These are phyloP conservation scores for Eucalyptus fibrosa DNA, from an alignment of 345 rosid species.

Conservation along the genomic window DNA sequence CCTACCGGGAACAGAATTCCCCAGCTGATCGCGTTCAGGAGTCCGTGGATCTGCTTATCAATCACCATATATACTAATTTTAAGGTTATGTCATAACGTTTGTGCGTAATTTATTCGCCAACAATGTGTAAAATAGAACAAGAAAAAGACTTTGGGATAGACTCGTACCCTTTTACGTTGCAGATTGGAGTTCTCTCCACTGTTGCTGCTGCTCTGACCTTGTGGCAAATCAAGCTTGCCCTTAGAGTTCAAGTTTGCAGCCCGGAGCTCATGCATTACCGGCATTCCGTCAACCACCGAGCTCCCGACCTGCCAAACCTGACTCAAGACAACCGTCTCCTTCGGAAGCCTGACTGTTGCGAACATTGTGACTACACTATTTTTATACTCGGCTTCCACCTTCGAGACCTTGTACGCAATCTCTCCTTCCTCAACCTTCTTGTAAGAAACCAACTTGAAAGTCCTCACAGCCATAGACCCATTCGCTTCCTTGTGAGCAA, in stretches of 20 bases:
- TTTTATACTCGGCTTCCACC: conserved; percentile 13
- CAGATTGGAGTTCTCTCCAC: background rate
- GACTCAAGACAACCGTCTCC: conserved; percentile 31
- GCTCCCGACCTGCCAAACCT: conserved; percentile 86
- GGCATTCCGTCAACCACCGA: conserved; percentile 20
- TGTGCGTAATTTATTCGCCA: background rate
- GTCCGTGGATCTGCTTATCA: conserved; percentile 59
- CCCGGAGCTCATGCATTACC: conserved; percentile 3
- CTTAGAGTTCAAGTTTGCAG: conserved; percentile 12
- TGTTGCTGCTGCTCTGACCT: background rate
- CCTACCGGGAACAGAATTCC: conserved; percentile 74
- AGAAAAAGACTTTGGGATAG: background rate
- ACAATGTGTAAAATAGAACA: background rate
- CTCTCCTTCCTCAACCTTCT: background rate
- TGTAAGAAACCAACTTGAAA: conserved; percentile 30
- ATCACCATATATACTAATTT: background rate
- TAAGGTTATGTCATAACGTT: background rate
- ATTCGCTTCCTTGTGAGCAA: conserved; percentile 32
- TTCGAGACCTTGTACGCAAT: conserved; percentile 51
- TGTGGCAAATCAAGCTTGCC: conserved; percentile 11
- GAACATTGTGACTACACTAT: conserved; percentile 22
- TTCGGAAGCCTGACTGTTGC: conserved; percentile 47
- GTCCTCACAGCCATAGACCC: conserved; percentile 20
- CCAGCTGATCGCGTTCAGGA: conserved; percentile 84
- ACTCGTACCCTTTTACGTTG: background rate